These are phyloP conservation scores for Emmonsia crescens DNA, from an alignment of 2,329 filamentous ascomycete genomes.

Conservation along the genomic window DNA sequence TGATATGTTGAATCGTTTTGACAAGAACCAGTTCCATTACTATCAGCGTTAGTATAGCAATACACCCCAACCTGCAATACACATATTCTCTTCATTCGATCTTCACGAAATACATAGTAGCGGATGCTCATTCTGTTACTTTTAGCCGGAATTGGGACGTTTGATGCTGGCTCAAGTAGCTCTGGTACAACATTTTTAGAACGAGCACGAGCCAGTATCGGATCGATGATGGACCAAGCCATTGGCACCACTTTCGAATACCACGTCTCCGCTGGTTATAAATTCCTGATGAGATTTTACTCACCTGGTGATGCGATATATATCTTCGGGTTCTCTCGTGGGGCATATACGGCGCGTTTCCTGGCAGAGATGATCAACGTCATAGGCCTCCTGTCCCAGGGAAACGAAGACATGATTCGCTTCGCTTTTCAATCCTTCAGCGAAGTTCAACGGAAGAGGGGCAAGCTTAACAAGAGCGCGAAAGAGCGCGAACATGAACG, in stretches of 20 bases:
- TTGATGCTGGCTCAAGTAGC: slow-evolving; percentile 8
- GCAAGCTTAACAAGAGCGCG: slow-evolving; percentile 16
- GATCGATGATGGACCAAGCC: slow-evolving; percentile 11
- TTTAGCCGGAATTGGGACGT: slow-evolving; percentile 15
- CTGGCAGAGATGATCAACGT: slow-evolving; percentile 42
- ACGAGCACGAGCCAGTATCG: slow-evolving; percentile 10
- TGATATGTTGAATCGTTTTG: slow-evolving; percentile 29
- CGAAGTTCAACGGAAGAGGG: slow-evolving; percentile 24
- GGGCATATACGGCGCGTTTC: slow-evolving; percentile 45
- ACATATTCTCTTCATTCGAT: not conserved
- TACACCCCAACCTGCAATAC: not conserved
- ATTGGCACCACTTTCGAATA: slow-evolving; percentile 33
- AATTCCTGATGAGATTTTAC: slow-evolving; percentile 47
- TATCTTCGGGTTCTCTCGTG: slow-evolving; percentile 45
- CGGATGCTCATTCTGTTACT: not conserved
- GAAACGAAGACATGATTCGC: slow-evolving; percentile 45
- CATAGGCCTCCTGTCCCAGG: slow-evolving; percentile 40
- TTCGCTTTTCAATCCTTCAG: slow-evolving; percentile 35
- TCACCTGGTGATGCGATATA: slow-evolving; percentile 42
- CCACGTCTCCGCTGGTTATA: slow-evolving; percentile 44
- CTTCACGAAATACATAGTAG: not conserved
- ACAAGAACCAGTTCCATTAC: slow-evolving; percentile 15
- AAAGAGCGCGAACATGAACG: slow-evolving; percentile 12
- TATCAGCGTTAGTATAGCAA: slow-evolving; percentile 13
- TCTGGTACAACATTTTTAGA: slow-evolving; percentile 9